Percentiles rank a stretch among this genome's conserved stretches.
phyloP scores from a whole-genome alignment of 2,329 filamentous ascomycete species.

The Cytospora schulzeri region DNA sequence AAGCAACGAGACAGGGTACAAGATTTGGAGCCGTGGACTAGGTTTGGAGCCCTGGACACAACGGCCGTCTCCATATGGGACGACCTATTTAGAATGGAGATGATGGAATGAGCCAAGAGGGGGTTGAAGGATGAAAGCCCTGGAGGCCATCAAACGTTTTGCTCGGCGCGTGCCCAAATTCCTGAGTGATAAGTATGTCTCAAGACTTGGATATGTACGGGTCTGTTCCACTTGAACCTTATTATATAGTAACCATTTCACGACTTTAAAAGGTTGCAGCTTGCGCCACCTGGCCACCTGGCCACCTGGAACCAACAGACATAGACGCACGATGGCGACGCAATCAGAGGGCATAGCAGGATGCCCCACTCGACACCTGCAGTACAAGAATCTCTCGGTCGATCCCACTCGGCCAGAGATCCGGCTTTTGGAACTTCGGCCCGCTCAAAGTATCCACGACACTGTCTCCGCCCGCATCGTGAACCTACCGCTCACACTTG shows the following conservation, averaged over 20 bases:
- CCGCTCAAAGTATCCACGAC: constrained; percentile 20
- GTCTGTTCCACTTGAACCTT: not conserved
- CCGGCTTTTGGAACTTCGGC: constrained; percentile 23
- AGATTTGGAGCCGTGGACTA: not conserved
- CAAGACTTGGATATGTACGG: not conserved
- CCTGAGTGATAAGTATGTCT: not conserved
- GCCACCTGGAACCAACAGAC: too few species aligned
- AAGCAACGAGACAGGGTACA: not conserved
- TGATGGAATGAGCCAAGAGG: not conserved
- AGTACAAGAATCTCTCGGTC: constrained; percentile 21
- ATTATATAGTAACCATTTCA: not conserved
- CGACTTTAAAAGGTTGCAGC: not conserved
- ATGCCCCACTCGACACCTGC: constrained; percentile 16
- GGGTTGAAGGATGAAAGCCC: not conserved
- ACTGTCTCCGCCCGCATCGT: constrained; percentile 20
- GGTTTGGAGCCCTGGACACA: not conserved
- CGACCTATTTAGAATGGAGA: not conserved
- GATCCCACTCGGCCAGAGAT: constrained; percentile 17
- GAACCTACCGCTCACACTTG: constrained; percentile 12
- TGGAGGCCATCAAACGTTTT: too few species aligned
- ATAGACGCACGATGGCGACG: constrained; percentile 12
- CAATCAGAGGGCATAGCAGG: not conserved
- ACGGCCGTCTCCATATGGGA: not conserved
- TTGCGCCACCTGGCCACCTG: too few species aligned
- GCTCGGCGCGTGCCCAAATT: too few species aligned